These are phyloP conservation scores for Pestalotiopsis fici DNA, from an alignment of 2,329 filamentous ascomycete species.

Conservation along the genomic window DNA sequence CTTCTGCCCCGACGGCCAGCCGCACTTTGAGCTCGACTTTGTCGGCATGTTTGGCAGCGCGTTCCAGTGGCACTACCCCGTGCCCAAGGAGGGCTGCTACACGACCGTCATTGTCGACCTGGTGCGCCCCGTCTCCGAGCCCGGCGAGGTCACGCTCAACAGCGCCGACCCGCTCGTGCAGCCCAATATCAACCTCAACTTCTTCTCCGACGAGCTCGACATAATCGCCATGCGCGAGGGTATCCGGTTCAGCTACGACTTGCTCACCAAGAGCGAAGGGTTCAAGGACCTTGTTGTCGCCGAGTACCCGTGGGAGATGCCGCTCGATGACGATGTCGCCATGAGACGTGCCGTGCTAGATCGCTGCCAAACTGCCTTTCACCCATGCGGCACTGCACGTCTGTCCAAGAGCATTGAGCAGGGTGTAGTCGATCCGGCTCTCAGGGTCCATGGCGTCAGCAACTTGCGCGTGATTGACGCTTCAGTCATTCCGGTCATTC, in stretches of 20 bases:
- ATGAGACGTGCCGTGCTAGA: constrained; percentile 60
- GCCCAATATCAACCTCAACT: constrained; percentile 62
- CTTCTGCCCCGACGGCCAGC: constrained; percentile 57
- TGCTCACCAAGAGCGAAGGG: constrained; percentile 57
- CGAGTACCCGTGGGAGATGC: constrained; percentile 64
- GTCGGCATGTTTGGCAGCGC: constrained; percentile 55
- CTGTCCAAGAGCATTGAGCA: constrained; percentile 46
- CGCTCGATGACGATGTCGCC: constrained; percentile 51
- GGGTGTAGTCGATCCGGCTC: constrained; percentile 46
- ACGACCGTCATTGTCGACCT: constrained; percentile 57
- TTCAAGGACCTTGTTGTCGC: constrained; percentile 54
- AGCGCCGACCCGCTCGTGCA: constrained; percentile 58
- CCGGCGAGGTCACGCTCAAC: constrained; percentile 57
- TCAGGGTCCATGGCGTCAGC: constrained; percentile 51
- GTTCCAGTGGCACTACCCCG: constrained; percentile 49
- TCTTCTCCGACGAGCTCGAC: constrained; percentile 55
- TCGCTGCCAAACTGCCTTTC: constrained; percentile 60
- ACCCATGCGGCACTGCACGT: constrained; percentile 51
- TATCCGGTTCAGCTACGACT: constrained; percentile 55
- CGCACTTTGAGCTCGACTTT: constrained; percentile 65
- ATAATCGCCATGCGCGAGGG: constrained; percentile 62
- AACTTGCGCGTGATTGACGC: constrained; percentile 52
- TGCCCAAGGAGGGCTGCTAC: constrained; percentile 44
- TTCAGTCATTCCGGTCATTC: constrained; percentile 48
- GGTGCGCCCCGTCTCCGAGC: constrained; percentile 38